Base-by-base conservation (phyloP, 768 basidiomycete genomes). In the Rhodotorula taiwanensis region DNA sequence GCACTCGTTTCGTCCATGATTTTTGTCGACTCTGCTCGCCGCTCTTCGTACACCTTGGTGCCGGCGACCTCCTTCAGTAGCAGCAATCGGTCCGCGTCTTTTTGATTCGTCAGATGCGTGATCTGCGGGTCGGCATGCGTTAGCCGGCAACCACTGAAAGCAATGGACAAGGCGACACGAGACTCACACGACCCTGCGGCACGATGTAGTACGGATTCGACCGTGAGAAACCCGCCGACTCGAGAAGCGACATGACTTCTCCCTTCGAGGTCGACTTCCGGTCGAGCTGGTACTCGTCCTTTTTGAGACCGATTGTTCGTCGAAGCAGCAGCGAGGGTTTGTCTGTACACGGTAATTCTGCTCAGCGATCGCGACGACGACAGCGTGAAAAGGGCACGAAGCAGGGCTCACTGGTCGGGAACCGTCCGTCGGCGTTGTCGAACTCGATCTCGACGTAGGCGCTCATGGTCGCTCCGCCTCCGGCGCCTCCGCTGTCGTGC, bases 171-270 rank as follows among this genome's bases (percentile, higher is more conserved):
- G 7, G n/a, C 16, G 42, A 42, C 16, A 41, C 20, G 50, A 23
- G 21, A 81, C 85, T 76, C 71, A 95, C 93, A 54, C 94, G 80
- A 55, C 95, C 95, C 79, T 99, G 95, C 4, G 95, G 95, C 0
- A 98, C 94, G 69, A 99, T 99, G 72, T 98, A 99, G 75, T 98
- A 99, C 0, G 95, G 95, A 73, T 98, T 99, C n/a, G 87, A 87
- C 74, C 90, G 88, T 78, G 88, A 91, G 79, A 99, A 99, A 1
- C 95, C 94, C 2, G 95, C 95, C 73, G 86, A 88, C 75, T 98
- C 95, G 50, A 99, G 82, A 30, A 98, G 80, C 72, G 90, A 93
- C 89, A 95, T 94, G 25, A 99, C 89, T 72, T 99, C 95, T 5
- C 92, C 94, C 76, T 95, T 95, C 76, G 84, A 88, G 0, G 88